Base-by-base conservation (phyloP, 768 basidiomycete genomes). In the Xerocomellus intermedius region DNA sequence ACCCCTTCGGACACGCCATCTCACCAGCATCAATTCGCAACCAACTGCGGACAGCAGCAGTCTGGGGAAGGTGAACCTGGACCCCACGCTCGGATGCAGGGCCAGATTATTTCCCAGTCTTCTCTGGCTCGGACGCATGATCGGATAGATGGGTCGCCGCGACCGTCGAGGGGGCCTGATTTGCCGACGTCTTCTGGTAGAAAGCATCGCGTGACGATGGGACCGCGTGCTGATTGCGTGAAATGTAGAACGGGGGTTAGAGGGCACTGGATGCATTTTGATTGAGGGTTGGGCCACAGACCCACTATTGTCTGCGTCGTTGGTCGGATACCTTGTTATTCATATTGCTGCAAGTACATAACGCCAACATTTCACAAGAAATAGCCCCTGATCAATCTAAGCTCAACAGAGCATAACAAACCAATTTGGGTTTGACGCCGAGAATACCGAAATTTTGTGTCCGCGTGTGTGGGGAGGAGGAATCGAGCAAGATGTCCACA, bases 241-340 rank as follows among this genome's bases (percentile, higher is more conserved):
- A 87, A 86, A 56, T 89, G 87, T 68, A 75, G 78, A 42, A 68
- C 80, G 62, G 79, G 83, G 5, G 79, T 87, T 1, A 85, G 84
- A 64, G 89, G 89, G 4, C 88, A 90, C 64, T 88, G 79, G 72
- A 81, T 84, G 69, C 88, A 90, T 71, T 76, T 85, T 56, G 79
- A 82, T 60, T 85, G 61, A 69, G 42, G 26, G n/a, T 19, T 7
- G 17, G 24, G 24, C 24, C 24, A n/a, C n/a, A 24, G 24, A 5
- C 3, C 28, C 28, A 9, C 28, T 28, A 1, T 1, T 28, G 28
- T 28, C 28, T 28, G 28, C 8, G 28, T 28, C 28, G 28, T 9
- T 9, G 28, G 21, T 47, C 8, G 42, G 55, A 58, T 59, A 42
- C 48, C 42, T 53, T 46, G 14, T 9, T 30, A 30, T 35, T 58